Evolutionary conservation across 2,329 filamentous ascomycete genomes (phyloP).

Genomic region (Penicillium thymicola): DNA sequence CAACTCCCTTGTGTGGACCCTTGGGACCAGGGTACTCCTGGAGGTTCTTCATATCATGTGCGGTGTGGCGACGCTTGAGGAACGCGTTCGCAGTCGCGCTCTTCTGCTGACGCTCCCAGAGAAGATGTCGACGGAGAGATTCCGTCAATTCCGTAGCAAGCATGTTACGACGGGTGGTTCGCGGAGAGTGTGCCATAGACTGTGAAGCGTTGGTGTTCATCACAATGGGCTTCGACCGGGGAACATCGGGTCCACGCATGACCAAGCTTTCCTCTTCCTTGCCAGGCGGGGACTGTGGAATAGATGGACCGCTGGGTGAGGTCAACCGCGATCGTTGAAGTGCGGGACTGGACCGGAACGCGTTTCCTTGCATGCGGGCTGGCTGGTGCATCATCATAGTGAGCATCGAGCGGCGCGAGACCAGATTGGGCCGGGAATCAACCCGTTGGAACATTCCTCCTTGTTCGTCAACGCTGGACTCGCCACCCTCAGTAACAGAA

Average conservation of each 20-base stretch:
- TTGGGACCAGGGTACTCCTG: constrained; percentile 71
- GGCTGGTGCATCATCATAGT: constrained; percentile 84
- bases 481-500: constrained; percentile 75
- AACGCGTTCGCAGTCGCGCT: constrained; percentile 83
- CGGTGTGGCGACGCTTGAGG: constrained; percentile 84
- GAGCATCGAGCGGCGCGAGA: constrained; percentile 81
- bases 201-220: constrained; percentile 66
- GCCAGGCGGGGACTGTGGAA: constrained; percentile 56
- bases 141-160: constrained; percentile 90
- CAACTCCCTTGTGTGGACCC: constrained; percentile 47
- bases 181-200: constrained; percentile 78
- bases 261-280: constrained; percentile 63
- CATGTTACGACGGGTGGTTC: constrained; percentile 93
- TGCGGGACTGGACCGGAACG: constrained; percentile 47
- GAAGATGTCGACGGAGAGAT: constrained; percentile 82
- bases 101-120: constrained; percentile 95
- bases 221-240: constrained; percentile 77
- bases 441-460: constrained; percentile 82
- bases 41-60: constrained; percentile 84
- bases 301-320: constrained; percentile 66
- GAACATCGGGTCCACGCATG: constrained; percentile 58
- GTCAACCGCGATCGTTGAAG: constrained; percentile 56
- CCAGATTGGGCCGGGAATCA: constrained; percentile 79
- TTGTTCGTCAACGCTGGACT: constrained; percentile 72
- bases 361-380: constrained; percentile 66